phyloP scores from a whole-genome alignment of 306 rosid genomes.

The Quercus rubra region DNA sequence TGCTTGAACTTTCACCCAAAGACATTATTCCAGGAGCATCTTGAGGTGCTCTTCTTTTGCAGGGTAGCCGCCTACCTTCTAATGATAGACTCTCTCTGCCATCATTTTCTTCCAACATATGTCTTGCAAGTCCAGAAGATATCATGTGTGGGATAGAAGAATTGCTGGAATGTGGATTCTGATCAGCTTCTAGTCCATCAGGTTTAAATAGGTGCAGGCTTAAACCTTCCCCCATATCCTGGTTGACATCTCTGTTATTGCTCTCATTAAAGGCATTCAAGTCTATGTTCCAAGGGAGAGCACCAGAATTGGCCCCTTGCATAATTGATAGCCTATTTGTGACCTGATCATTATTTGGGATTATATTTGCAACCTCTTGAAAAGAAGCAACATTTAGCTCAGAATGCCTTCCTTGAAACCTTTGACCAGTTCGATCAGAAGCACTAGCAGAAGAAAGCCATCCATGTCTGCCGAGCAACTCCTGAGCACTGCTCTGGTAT shows the following conservation, averaged over 20 bases:
- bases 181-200: background rate
- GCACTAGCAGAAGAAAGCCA: background rate
- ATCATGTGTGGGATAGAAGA: background rate
- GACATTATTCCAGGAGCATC: conserved; percentile 3
- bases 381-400: background rate
- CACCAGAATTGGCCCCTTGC: background rate
- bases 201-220: background rate
- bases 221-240: background rate
- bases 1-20: conserved; percentile 18
- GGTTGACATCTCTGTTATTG: background rate
- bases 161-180: background rate
- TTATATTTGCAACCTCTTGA: background rate
- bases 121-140: background rate
- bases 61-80: background rate
- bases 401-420: background rate
- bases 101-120: conserved; percentile 4
- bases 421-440: background rate
- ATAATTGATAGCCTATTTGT: background rate
- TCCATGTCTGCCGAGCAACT: background rate
- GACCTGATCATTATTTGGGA: background rate
- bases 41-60: conserved; percentile 16
- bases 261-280: background rate
- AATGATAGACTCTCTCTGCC: background rate
- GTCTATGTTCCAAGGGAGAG: background rate
- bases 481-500: background rate